Conservation (phyloP, 2,329 filamentous ascomycete species). For the Hymenoscyphus linearis region DNA sequence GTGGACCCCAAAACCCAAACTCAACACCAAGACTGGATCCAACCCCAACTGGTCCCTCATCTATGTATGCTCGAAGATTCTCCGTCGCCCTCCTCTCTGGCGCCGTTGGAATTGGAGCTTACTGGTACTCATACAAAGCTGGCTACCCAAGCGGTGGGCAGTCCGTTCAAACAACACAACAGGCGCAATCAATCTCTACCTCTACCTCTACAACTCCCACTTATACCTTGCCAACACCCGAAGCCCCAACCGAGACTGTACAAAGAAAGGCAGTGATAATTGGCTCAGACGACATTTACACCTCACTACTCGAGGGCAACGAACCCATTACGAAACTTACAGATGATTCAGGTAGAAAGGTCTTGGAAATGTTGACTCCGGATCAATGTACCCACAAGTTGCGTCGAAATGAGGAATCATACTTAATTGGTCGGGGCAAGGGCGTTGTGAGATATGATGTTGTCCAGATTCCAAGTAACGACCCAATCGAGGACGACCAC, state of each 20-base stretch:
- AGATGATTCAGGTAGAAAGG: constrained; percentile 75
- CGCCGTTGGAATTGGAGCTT: constrained; percentile 65
- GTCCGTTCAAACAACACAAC: constrained; percentile 7
- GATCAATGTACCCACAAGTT: constrained; percentile 91
- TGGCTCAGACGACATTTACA: constrained; percentile 84
- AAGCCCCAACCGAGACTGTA: constrained; percentile 33
- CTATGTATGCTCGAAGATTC: constrained; percentile 70
- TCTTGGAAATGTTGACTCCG: constrained; percentile 93
- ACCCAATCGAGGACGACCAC: constrained; percentile 97
- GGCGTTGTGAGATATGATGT: constrained; percentile 94
- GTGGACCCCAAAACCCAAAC: constrained; percentile 21
- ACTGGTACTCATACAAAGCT: constrained; percentile 65
- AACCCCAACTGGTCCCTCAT: constrained; percentile 35
- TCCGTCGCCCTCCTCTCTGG: constrained; percentile 63
- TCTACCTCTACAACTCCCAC: constrained; percentile 21
- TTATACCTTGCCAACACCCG: constrained; percentile 19
- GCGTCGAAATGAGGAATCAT: constrained; percentile 85
- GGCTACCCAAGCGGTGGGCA: constrained; percentile 3
- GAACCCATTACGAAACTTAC: constrained; percentile 84
- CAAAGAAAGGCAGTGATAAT: constrained; percentile 75
- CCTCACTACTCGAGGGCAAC: constrained; percentile 78
- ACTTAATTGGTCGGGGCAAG: constrained; percentile 79
- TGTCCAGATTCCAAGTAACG: constrained; percentile 91
- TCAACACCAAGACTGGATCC: constrained; percentile 20
- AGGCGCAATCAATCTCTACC: constrained; percentile 27